Conservation (phyloP, 257 asterid species). For the Przewalskia tangutica region DNA sequence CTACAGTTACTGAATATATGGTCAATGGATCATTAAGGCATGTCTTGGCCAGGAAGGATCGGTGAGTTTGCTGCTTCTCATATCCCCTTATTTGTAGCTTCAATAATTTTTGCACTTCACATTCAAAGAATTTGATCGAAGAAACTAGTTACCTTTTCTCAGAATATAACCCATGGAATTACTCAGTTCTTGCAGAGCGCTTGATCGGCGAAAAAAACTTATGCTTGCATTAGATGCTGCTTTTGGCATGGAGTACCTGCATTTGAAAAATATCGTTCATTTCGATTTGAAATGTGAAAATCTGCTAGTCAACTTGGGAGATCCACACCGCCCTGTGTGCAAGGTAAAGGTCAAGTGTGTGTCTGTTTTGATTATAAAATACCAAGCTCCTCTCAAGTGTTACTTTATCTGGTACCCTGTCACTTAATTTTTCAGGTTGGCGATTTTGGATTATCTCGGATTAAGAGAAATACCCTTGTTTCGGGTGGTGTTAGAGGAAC, state of each 20-base stretch:
- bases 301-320: conserved; percentile 81
- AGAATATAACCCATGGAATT: background rate
- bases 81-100: background rate
- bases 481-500: conserved; percentile 92
- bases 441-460: conserved; percentile 81
- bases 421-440: conserved; percentile 45
- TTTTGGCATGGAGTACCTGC: conserved; percentile 51
- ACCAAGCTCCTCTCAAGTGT: background rate
- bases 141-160: background rate
- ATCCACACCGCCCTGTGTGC: conserved; percentile 81
- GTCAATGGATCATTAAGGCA: conserved; percentile 68
- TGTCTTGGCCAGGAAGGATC: conserved; percentile 57
- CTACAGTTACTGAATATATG: conserved; percentile 84
- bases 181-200: conserved; percentile 32
- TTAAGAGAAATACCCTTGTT: conserved; percentile 67
- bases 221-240: conserved; percentile 64
- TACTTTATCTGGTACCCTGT: background rate
- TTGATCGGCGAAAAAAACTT: conserved; percentile 57
- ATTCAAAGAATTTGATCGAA: background rate
- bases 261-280: conserved; percentile 67
- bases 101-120: too few relatives aligned
- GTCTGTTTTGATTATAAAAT: background rate
- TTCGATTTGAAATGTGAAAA: conserved; percentile 89
- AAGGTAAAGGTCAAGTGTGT: conserved; percentile 37
- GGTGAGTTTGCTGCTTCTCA: conserved; percentile 32